These are phyloP conservation scores for Pseudozyma pruni DNA, from an alignment of 1,284 basidiomycete species.

Conservation along the genomic window DNA sequence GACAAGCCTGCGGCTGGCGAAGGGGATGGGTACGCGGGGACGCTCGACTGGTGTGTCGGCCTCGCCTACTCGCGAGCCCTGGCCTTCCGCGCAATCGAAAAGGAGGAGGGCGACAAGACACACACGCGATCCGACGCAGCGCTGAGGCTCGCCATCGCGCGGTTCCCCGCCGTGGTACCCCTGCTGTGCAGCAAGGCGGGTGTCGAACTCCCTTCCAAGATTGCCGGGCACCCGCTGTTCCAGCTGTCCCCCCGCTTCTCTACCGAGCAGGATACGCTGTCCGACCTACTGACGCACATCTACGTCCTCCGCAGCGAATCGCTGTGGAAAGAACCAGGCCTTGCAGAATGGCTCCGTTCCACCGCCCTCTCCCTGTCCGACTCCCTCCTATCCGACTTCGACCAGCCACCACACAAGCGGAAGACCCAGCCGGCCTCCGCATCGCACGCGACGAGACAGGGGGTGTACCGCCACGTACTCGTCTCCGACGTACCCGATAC, in stretches of 20 bases:
- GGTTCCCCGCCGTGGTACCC: conserved; percentile 55
- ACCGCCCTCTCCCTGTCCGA: conserved; percentile 30
- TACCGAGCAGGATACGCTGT: conserved; percentile 24
- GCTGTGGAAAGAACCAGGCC: conserved; percentile 61
- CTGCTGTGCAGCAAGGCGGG: conserved; percentile 59
- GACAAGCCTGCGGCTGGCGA: conserved; percentile 46
- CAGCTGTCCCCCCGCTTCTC: conserved; percentile 21
- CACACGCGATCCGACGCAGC: conserved; percentile 39
- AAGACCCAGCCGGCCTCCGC: conserved; percentile 15
- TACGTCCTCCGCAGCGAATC: conserved; percentile 60
- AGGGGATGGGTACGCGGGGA: conserved; percentile 28
- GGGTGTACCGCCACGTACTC: conserved; percentile 64
- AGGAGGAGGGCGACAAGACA: conserved; percentile 51
- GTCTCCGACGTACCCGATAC: conserved; percentile 64
- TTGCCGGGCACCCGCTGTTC: conserved; percentile 29
- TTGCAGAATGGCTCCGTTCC: conserved; percentile 51
- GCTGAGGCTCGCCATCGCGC: conserved; percentile 55
- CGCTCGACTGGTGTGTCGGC: conserved; percentile 64
- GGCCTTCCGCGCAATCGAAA: conserved; percentile 54
- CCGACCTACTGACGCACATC: conserved; percentile 57
- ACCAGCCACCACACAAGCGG: conserved; percentile 6
- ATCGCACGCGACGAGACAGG: conserved; percentile 36
- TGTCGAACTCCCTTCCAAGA: conserved; percentile 36
- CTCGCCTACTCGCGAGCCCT: conserved; percentile 56
- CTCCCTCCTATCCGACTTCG: conserved; percentile 18